phyloP scores from a whole-genome alignment of 2,329 filamentous ascomycete genomes.

The Fusarium nurragi region DNA sequence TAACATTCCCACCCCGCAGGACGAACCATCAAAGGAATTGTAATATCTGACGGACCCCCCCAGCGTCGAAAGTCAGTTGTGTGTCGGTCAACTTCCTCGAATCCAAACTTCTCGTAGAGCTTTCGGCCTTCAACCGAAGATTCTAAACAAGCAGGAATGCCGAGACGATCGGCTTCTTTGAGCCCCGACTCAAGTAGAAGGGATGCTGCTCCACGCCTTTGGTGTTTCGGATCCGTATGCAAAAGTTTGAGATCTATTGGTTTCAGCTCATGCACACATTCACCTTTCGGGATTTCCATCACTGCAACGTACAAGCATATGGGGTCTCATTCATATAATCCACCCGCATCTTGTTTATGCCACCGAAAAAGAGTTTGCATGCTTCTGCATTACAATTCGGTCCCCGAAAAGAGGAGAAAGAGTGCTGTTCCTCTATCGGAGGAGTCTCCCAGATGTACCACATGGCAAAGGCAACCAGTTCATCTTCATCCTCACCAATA shows the following conservation, averaged over 20 bases:
- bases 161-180: conserved; percentile 50
- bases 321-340: conserved; percentile 47
- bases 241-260: conserved; percentile 51
- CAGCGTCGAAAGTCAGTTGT: conserved; percentile 44
- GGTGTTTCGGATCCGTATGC: conserved; percentile 51
- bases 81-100: conserved; percentile 44
- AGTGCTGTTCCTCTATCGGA: conserved; percentile 30
- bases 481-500: conserved; percentile 40
- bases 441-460: conserved; percentile 48
- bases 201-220: conserved; percentile 49
- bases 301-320: conserved; percentile 48
- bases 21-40: conserved; percentile 42
- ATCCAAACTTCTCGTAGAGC: conserved; percentile 51
- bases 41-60: conserved; percentile 39
- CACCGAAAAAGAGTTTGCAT: conserved; percentile 47
- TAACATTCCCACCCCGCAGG: not conserved
- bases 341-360: conserved; percentile 45
- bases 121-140: conserved; percentile 46
- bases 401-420: conserved; percentile 41
- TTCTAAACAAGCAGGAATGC: conserved; percentile 51
- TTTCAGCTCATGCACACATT: not conserved
- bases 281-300: too few relatives aligned
- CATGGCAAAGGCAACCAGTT: conserved; percentile 50
- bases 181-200: conserved; percentile 50
- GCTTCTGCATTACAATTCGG: conserved; percentile 49